Evolutionary conservation across 371 early-diverging fungal genomes (phyloP), one percentile per base, ranked within the genome.

Genomic region (Lichtheimia hyalospora): DNA sequence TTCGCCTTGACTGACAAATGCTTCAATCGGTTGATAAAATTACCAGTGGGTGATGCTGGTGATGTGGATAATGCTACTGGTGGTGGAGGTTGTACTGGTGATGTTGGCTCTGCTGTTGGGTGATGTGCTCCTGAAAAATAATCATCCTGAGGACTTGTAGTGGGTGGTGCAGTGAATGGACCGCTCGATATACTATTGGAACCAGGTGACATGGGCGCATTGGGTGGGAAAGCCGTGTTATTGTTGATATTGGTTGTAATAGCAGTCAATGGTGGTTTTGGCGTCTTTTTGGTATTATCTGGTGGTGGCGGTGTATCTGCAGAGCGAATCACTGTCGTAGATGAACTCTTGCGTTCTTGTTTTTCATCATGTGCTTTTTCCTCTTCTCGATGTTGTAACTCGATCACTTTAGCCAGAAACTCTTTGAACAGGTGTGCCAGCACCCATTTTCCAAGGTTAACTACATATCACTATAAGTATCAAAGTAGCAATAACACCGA

Each of bases 401-500:
- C 63, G 34, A 76, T 53, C 51, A 80, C 77, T n/a, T 74, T 74
- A 8, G 66, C 59, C 5, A 84, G 67, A 61, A 82, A 89, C 2
- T 74, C 67, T 8, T 75, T 70, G 61, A 95, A 89, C 6, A 95
- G 70, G 54, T 88, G 77, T 12, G 86, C 83, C 48, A 95, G 66
- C 0, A 93, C 86, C 94, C 95, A 95, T 71, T 88, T 89, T 39
- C 91, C 94, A 14, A 95, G 66, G 70, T 89, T 90, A 39, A 93
- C 90, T 92, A 63, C 44, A n/a, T 24, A 27, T 20, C 18, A 43
- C 21, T 20, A 10, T 48, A 34, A 39, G 13, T 25, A 34, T 12
- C 24, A 51, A 25, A n/a, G 4, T 40, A 40, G 39, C 18, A 13
- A 4, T n/a, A 14, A 28, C 20, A 13, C 49, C 21, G 24, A 23